Evolutionary conservation across 768 basidiomycete genomes (phyloP).

Genomic region (Rhodotorula graminis): DNA sequence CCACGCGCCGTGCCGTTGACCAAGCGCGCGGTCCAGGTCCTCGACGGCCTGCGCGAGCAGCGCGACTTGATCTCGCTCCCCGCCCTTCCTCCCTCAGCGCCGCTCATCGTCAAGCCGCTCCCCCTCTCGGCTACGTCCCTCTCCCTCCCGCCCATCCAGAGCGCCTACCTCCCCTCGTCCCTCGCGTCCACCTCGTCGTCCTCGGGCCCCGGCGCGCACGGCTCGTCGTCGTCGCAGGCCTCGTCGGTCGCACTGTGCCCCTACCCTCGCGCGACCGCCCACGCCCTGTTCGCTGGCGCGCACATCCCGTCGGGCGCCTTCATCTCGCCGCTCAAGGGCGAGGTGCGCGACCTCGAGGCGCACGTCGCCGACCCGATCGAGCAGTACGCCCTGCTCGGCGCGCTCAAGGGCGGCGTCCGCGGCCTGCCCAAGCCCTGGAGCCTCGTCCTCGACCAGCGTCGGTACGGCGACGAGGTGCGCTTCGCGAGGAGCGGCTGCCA

Average conservation of each 20-base stretch:
- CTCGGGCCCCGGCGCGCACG: too few relatives aligned
- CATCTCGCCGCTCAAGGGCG: constrained; percentile 62
- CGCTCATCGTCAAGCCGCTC: constrained; percentile 40
- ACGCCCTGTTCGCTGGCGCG: constrained; percentile 61
- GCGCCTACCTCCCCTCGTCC: constrained; percentile 36
- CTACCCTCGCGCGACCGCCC: constrained; percentile 46
- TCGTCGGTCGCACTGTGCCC: constrained; percentile 35
- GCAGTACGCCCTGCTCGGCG: constrained; percentile 67
- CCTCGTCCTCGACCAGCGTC: constrained; percentile 72
- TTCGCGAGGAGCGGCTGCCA: constrained; percentile 65
- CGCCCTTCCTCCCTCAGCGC: constrained; percentile 7
- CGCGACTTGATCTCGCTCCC: constrained; percentile 16
- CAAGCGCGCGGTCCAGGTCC: background rate
- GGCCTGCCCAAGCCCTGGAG: constrained; percentile 71
- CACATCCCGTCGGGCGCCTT: constrained; percentile 57
- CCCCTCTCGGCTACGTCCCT: constrained; percentile 25
- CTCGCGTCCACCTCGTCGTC: constrained; percentile 18
- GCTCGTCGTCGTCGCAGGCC: constrained; percentile 13
- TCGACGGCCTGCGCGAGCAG: constrained; percentile 28
- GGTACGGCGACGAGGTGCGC: constrained; percentile 60
- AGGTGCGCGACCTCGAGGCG: constrained; percentile 60
- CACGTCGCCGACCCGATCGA: constrained; percentile 79
- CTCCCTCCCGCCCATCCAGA: constrained; percentile 29
- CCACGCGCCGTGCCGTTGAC: background rate
- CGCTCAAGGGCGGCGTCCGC: constrained; percentile 79